Base-by-base conservation (phyloP, 2,329 filamentous ascomycete genomes). In the Pseudogymnoascus sp. region DNA sequence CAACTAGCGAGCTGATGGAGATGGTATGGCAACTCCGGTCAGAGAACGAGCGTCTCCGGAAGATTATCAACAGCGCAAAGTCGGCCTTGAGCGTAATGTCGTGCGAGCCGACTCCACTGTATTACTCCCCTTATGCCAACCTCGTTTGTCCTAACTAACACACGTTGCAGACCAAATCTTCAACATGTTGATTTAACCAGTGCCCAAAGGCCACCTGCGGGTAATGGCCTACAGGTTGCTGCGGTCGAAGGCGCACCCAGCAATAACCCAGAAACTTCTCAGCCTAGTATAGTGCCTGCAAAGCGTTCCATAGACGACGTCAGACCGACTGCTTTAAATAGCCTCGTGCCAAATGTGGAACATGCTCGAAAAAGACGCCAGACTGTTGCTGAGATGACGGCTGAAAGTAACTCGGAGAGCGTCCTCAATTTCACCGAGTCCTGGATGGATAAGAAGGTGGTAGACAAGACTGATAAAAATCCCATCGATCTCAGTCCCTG, bases 21-120 rank as follows among this genome's bases (percentile, higher is more conserved):
- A 64, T 66, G 45, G 62, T 67, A 23, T 41, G 25, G 7, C 58
- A 49, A 19, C 61, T 67, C 22, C 61, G 64, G 36, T 62, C 28
- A 3, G 66, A 67, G 61, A 62, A 64, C 25, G 66, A 66, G 14
- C 28, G 65, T 16, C 39, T 67, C 16, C 49, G 63, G 22, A 67
- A 67, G 62, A 64, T 66, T 36, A 67, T 67, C 33, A 64, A 66
- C 11, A 60, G 64, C 25, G 63, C 65, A 19, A 66, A 62, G 55
- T 63, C 62, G 11, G 45, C 62, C 3, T 30, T 66, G 23, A 62
- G 64, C 19, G 39, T 45, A 4, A 33, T 55, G 49, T 55, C 49
- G 3, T 55, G 28, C 28, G 49, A 55, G 28, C 49, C 49, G 11
- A 33, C 28, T 8, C 49, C 49, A 33, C 33, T 55, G 49, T 55